phyloP scores from a whole-genome alignment of 2,329 filamentous ascomycete genomes.

The Laburnicola sp. region DNA sequence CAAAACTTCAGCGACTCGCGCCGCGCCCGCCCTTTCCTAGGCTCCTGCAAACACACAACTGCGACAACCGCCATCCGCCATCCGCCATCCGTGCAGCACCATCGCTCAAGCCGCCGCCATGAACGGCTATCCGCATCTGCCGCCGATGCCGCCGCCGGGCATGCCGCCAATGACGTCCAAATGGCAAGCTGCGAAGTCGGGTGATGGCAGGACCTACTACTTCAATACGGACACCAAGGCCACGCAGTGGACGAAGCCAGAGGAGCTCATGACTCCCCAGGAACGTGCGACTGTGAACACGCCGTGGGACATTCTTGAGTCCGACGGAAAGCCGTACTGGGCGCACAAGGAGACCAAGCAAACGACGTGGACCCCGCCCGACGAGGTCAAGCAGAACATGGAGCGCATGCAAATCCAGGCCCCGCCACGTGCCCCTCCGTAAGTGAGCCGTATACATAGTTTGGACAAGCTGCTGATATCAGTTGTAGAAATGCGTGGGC shows the following conservation, averaged over 20 bases:
- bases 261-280: slow-evolving; percentile 74
- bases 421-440: slow-evolving; percentile 53
- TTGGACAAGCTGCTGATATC: not conserved
- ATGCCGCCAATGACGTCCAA: slow-evolving; percentile 40
- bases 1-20: too few relatives aligned
- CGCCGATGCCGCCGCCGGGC: slow-evolving; percentile 31
- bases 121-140: slow-evolving; percentile 60
- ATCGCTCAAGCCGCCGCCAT: slow-evolving; percentile 47
- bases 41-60: slow-evolving; percentile 6
- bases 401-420: slow-evolving; percentile 64
- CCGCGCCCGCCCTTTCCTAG: not conserved
- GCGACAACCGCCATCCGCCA: not conserved
- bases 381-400: slow-evolving; percentile 70
- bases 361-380: slow-evolving; percentile 94
- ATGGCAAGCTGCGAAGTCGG: slow-evolving; percentile 81
- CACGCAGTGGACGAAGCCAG: slow-evolving; percentile 93
- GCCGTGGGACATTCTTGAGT: slow-evolving; percentile 90
- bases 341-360: slow-evolving; percentile 89
- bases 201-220: slow-evolving; percentile 86
- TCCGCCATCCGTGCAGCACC: not conserved
- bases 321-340: slow-evolving; percentile 88
- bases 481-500: slow-evolving; percentile 58
- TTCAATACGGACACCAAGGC: slow-evolving; percentile 83
- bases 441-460: slow-evolving; percentile 32
- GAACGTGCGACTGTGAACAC: slow-evolving; percentile 79